These are phyloP conservation scores for Syzygium malaccense DNA, from an alignment of 441 rosid genomes.

Conservation along the genomic window DNA sequence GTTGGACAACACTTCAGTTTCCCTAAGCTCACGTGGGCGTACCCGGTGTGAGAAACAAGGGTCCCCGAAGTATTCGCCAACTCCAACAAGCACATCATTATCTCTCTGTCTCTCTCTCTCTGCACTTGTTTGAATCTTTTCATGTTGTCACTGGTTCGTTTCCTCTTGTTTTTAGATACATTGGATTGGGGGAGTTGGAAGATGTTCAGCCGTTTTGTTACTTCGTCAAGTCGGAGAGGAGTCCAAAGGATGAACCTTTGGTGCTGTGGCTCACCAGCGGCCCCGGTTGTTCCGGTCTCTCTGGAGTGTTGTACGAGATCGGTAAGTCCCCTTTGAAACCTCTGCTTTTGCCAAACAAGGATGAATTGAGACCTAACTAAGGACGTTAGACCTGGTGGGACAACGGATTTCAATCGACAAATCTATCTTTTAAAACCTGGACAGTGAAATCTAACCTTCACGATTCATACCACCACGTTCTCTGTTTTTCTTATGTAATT, in stretches of 20 bases:
- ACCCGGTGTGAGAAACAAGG: too few relatives aligned
- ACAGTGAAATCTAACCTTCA: background rate
- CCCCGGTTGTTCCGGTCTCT: background rate
- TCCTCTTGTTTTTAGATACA: background rate
- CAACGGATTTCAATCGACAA: background rate
- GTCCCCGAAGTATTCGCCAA: too few relatives aligned
- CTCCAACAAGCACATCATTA: too few relatives aligned
- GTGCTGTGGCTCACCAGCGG: background rate
- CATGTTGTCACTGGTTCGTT: background rate
- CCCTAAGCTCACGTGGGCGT: too few relatives aligned
- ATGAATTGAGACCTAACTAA: background rate
- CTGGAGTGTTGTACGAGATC: background rate
- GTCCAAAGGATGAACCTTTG: background rate
- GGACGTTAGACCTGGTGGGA: background rate
- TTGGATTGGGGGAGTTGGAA: background rate
- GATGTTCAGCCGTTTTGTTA: background rate
- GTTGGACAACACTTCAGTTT: too few relatives aligned
- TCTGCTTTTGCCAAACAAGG: background rate
- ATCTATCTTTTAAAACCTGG: background rate
- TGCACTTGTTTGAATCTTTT: background rate
- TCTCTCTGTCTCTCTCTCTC: background rate
- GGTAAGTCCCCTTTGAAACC: background rate
- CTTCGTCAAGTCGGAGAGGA: background rate
- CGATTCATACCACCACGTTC: accelerated
- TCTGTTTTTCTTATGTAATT: background rate